These are phyloP conservation scores for Saturnispora halmiae DNA, from an alignment of 805 yeast species.

Conservation along the genomic window DNA sequence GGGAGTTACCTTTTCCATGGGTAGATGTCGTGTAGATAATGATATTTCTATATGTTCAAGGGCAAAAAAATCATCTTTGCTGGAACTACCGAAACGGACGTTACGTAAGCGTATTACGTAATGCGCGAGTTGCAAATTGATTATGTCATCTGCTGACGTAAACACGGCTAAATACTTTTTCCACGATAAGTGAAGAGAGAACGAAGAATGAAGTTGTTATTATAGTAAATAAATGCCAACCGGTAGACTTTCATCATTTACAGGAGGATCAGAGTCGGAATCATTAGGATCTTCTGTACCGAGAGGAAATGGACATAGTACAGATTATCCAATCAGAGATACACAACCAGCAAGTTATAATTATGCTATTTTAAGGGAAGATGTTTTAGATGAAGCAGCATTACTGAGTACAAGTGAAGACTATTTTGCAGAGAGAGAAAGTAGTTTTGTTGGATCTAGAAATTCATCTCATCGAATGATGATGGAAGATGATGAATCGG, in stretches of 20 bases:
- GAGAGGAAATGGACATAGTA: neutral
- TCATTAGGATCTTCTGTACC: neutral
- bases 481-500: slow-evolving; percentile 15
- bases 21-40: no score
- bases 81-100: no score
- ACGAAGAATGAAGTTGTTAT: no score
- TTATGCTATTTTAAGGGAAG: slow-evolving; percentile 16
- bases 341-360: neutral
- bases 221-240: no score
- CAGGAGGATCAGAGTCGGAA: neutral
- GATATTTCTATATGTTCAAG: no score
- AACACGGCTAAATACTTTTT: no score
- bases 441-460: slow-evolving; percentile 1
- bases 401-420: slow-evolving; percentile 20
- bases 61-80: no score
- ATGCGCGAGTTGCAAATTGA: no score
- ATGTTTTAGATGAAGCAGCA: slow-evolving; percentile 35
- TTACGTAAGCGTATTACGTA: no score
- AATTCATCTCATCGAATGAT: slow-evolving; percentile 1
- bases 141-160: no score
- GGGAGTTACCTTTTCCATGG: slow-evolving; percentile 8
- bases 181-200: no score
- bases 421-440: slow-evolving; percentile 21
- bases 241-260: neutral
- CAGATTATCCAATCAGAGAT: slow-evolving; percentile 4